A percentile compares a stretch with the other conserved stretches of the same genome.
These are phyloP conservation scores for Fonsecaea nubica DNA, from an alignment of 2,329 filamentous ascomycete genomes.

Conservation along the genomic window DNA sequence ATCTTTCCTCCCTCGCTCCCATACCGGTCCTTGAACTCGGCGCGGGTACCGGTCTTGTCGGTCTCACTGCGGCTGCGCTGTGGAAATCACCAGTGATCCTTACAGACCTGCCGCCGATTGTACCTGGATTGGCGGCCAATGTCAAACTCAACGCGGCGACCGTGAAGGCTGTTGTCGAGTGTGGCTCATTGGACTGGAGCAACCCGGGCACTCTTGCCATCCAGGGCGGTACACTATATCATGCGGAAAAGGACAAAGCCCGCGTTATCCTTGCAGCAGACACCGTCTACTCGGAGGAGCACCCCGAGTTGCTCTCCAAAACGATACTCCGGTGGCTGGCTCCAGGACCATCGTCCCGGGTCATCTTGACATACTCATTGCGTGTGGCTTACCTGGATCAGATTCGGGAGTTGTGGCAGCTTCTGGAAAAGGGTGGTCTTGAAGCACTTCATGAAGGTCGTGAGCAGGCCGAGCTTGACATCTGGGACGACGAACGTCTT, in stretches of 20 bases:
- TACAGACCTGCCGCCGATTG: conserved; percentile 83
- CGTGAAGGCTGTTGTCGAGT: conserved; percentile 73
- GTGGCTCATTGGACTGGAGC: conserved; percentile 60
- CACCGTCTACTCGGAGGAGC: conserved; percentile 51
- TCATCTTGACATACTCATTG: conserved; percentile 50
- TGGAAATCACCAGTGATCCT: conserved; percentile 72
- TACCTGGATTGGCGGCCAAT: conserved; percentile 78
- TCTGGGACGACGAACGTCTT: conserved; percentile 53
- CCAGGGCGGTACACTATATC: conserved; percentile 19
- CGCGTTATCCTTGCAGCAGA: conserved; percentile 52
- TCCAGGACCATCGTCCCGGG: conserved; percentile 41
- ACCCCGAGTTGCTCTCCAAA: conserved; percentile 48
- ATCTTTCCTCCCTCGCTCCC: conserved; percentile 15
- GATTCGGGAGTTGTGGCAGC: conserved; percentile 51
- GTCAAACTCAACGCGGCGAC: conserved; percentile 68
- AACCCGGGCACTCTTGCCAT: conserved; percentile 40
- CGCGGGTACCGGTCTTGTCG: conserved; percentile 86
- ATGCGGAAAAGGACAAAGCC: conserved; percentile 41
- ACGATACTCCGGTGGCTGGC: conserved; percentile 49
- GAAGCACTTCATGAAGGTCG: conserved; percentile 52
- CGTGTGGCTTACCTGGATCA: conserved; percentile 53
- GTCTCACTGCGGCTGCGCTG: conserved; percentile 78
- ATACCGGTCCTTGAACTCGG: conserved; percentile 74
- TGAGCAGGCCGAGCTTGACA: conserved; percentile 52
- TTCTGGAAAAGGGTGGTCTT: conserved; percentile 48